Percentiles rank a stretch among this genome's conserved stretches.
These are phyloP conservation scores for Aspergillus sp. DNA, from an alignment of 2,329 filamentous ascomycete species.

Conservation along the genomic window DNA sequence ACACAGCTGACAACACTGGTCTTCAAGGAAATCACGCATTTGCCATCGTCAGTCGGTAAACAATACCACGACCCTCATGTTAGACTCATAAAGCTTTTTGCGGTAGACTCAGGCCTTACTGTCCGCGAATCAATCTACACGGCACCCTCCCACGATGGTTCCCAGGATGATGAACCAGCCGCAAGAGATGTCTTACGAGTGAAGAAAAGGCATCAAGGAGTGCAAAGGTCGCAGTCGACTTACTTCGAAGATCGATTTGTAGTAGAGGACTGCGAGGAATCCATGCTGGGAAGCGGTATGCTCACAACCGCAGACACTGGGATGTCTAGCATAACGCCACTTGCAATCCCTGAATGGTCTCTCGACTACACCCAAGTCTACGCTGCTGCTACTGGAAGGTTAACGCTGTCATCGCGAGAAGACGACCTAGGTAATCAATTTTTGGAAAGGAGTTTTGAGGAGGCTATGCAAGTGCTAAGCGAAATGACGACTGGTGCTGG, in stretches of 20 bases:
- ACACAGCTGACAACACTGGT: constrained; percentile 33
- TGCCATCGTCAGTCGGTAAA: constrained; percentile 17
- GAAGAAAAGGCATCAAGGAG: constrained; percentile 22
- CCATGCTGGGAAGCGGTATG: constrained; percentile 14
- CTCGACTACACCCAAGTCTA: constrained; percentile 34
- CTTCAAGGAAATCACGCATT: constrained; percentile 35
- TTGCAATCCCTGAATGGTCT: constrained; percentile 29
- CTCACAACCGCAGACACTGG: constrained; percentile 11
- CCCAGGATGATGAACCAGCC: constrained; percentile 14
- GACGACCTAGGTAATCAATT: background rate
- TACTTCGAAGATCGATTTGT: constrained; percentile 33
- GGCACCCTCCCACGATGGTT: constrained; percentile 14
- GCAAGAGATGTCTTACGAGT: constrained; percentile 25
- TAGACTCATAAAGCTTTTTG: constrained; percentile 40
- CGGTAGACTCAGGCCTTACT: constrained; percentile 33
- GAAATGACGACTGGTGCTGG: constrained; percentile 8
- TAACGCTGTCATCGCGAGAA: constrained; percentile 9
- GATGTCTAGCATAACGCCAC: constrained; percentile 13
- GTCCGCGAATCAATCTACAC: constrained; percentile 40
- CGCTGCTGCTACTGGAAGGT: constrained; percentile 23
- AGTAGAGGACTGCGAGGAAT: constrained; percentile 42
- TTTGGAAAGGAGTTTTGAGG: constrained; percentile 21
- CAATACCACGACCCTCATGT: constrained; percentile 22
- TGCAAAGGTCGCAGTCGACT: constrained; percentile 11
- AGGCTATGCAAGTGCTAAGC: constrained; percentile 26